phyloP scores from a whole-genome alignment of 2,329 filamentous ascomycete species.

The Ceratocystis lukuohia region DNA sequence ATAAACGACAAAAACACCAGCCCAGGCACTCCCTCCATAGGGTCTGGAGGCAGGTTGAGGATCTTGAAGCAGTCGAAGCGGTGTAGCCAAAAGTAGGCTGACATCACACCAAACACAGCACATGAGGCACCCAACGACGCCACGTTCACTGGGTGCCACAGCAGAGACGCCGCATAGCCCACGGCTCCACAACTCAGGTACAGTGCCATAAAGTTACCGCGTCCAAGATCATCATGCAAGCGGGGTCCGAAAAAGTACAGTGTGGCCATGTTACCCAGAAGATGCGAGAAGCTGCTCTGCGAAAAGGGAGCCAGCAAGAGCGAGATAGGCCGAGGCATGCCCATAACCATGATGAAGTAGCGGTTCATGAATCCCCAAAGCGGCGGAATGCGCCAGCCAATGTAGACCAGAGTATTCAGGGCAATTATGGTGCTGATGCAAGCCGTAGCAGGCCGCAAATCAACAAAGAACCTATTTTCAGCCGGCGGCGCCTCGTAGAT shows the following conservation, averaged over 20 bases:
- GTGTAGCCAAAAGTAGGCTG: constrained; percentile 49
- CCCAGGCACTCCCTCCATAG: constrained; percentile 39
- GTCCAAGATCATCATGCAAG: constrained; percentile 57
- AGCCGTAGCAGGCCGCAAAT: constrained; percentile 47
- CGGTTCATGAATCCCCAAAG: constrained; percentile 54
- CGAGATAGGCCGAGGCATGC: constrained; percentile 48
- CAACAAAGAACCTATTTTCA: constrained; percentile 41
- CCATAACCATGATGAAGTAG: constrained; percentile 52
- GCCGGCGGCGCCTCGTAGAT: constrained; percentile 31
- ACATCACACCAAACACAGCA: constrained; percentile 46
- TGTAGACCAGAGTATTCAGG: constrained; percentile 44
- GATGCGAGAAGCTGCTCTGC: constrained; percentile 49
- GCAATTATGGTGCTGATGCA: constrained; percentile 50
- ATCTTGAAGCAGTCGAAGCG: constrained; percentile 43
- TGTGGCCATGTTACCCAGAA: constrained; percentile 49
- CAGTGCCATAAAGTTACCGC: constrained; percentile 54
- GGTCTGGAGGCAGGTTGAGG: constrained; percentile 43
- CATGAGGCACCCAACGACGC: constrained; percentile 55
- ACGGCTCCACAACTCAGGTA: constrained; percentile 47
- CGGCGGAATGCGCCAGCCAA: constrained; percentile 50
- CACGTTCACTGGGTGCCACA: constrained; percentile 34
- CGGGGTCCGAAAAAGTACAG: constrained; percentile 54
- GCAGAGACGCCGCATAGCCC: constrained; percentile 46
- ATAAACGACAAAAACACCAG: constrained; percentile 40
- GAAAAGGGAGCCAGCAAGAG: constrained; percentile 55